Base-by-base conservation (phyloP, 2,329 filamentous ascomycete species). In the Monosporascus sp. region DNA sequence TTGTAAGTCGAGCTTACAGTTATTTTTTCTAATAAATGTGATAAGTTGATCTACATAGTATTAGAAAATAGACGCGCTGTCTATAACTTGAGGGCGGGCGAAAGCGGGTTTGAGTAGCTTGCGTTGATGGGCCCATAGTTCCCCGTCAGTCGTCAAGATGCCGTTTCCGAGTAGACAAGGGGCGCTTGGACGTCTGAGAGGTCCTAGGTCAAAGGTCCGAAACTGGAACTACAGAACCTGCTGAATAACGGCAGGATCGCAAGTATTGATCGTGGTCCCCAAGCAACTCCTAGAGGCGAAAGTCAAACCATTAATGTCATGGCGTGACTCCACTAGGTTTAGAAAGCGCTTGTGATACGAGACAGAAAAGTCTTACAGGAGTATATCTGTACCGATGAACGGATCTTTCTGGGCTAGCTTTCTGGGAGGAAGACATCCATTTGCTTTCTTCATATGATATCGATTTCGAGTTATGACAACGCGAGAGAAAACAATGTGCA, bases 31-130 rank as follows among this genome's bases (percentile, higher is more conserved):
- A 38, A 60, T 60, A 39, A 60, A 56, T 6, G 50, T 48, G 24
- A 60, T 60, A n/a, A 60, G 58, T 45, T 60, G 58, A n/a, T 60
- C 56, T 2, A 60, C 58, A 25, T 60, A 56, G 39, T 58, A 53
- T 18, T 54, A 53, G 44, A 60, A 60, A 51, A 60, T 60, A 39
- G 56, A 52, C 22, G 22, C 22, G 39, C 57, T 58, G 31, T 60
- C 58, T 22, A 56, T 58, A 2, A 60, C 50, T 38, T 60, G 58
- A 37, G 58, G 56, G n/a, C 58, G 50, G 27, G 58, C 56, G 52
- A 60, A 60, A 50, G 56, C 58, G 5, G 58, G 58, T 15, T 56
- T 51, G 48, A 60, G 58, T 6, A 60, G 51, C 38, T 56, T 56
- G 43, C 58, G 55, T 25, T 60, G 58, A 47, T 60, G 58, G 8